phyloP scores from a whole-genome alignment of 768 basidiomycete species.

The Leccinum imitatum region DNA sequence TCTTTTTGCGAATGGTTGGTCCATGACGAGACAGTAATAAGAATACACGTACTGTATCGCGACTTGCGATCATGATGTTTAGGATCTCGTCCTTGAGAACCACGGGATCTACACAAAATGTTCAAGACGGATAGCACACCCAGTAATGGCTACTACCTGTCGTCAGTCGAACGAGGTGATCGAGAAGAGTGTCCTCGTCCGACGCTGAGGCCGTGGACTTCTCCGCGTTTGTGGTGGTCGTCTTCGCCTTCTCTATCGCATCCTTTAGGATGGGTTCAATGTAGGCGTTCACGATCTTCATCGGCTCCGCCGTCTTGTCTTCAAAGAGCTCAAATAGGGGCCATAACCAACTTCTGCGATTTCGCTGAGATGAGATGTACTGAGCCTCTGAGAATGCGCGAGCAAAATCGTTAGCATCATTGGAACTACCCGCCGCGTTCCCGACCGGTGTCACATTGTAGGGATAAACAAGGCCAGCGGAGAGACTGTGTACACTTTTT shows the following conservation, averaged over 20 bases:
- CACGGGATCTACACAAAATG: constrained; percentile 20
- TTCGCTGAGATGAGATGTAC: constrained; percentile 40
- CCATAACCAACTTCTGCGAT: constrained; percentile 50
- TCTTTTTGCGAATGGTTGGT: constrained; percentile 34
- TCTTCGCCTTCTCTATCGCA: constrained; percentile 45
- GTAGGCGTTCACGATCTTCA: constrained; percentile 53
- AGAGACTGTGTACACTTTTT: constrained; percentile 51
- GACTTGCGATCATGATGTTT: constrained; percentile 37
- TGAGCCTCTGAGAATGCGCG: constrained; percentile 51
- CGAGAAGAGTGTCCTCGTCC: constrained; percentile 52
- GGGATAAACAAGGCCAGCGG: constrained; percentile 52
- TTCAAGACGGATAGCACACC: constrained; percentile 16
- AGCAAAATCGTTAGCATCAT: constrained; percentile 44
- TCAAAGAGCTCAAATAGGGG: constrained; percentile 49
- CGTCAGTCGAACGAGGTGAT: constrained; percentile 54
- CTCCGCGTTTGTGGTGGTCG: constrained; percentile 12
- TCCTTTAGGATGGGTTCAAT: constrained; percentile 46
- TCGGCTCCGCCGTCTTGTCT: constrained; percentile 47
- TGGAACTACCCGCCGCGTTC: constrained; percentile 25
- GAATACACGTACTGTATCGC: constrained; percentile 23
- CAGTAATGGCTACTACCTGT: constrained; percentile 32
- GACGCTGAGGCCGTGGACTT: constrained; percentile 29
- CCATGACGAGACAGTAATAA: not conserved
- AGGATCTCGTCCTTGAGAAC: constrained; percentile 34
- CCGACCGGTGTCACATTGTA: constrained; percentile 33